Base-by-base conservation (phyloP, 2,329 filamentous ascomycete genomes). In the Pseudogymnoascus sp. region DNA sequence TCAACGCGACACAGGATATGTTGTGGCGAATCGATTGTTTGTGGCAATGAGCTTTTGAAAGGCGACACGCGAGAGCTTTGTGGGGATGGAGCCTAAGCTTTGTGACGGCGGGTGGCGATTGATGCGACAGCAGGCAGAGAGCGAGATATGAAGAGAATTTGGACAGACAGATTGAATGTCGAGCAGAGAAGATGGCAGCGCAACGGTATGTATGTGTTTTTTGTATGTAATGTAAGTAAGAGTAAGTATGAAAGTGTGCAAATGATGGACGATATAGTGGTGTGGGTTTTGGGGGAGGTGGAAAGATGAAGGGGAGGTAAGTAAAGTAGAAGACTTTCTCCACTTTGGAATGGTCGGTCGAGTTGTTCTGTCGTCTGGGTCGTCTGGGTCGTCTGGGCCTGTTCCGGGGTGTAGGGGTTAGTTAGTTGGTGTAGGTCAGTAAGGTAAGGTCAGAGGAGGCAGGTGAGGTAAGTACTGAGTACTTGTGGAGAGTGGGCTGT, bases 61-160 rank as follows among this genome's bases (percentile, higher is more conserved):
- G 51, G 51, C 51, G 51, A 57, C 51, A 57, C 51, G 51, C 51
- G 51, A 57, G 51, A 57, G 51, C 51, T 57, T 57, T 57, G 51
- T 57, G 51, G 51, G 51, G 26, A 34, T 57, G 51, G 26, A 57
- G 51, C 51, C 51, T 57, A 57, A 57, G 51, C 51, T 57, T 57
- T 57, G 51, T 57, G 29, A 57, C 40, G 40, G 36, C 40, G 51
- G 8, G 51, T 31, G 26, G 51, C 26, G 51, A 57, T 57, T 34
- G 51, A 57, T 34, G 51, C 26, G 51, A 57, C 51, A 7, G 18
- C 10, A 57, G 51, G 29, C n/a, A 34, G 51, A 57, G 29, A 34
- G 26, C 51, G 2, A 14, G 51, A 14, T 18, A 18, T n/a, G 29
- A 34, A 10, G n/a, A 5, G 26, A 14, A 5, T 57, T 34, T 57